phyloP scores from a whole-genome alignment of 1,284 basidiomycete species.

The Marasmius oreades region DNA sequence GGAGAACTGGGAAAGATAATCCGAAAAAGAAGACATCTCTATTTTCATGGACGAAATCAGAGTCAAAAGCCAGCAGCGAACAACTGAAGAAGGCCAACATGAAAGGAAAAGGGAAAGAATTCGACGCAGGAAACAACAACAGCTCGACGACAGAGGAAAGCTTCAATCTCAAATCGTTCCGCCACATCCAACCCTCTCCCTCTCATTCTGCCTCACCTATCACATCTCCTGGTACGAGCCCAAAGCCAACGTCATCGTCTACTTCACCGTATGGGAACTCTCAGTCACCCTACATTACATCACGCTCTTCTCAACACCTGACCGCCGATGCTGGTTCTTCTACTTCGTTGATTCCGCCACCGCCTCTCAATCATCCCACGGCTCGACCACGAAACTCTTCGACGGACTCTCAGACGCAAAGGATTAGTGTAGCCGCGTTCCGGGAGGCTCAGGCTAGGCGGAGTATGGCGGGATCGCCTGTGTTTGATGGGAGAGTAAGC shows the following conservation, averaged over 20 bases:
- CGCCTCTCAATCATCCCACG: constrained; percentile 16
- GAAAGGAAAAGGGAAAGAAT: constrained; percentile 33
- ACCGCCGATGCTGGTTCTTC: constrained; percentile 21
- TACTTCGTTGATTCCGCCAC: constrained; percentile 19
- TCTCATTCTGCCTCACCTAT: constrained; percentile 14
- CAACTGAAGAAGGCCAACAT: constrained; percentile 23
- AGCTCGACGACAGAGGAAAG: constrained; percentile 25
- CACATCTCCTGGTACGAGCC: constrained; percentile 3
- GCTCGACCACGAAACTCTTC: constrained; percentile 54
- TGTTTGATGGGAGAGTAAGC: constrained; percentile 34
- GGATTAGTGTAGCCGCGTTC: constrained; percentile 76
- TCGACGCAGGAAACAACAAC: constrained; percentile 22
- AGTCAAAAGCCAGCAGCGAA: constrained; percentile 15
- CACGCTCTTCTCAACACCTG: constrained; percentile 17
- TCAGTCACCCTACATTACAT: background rate
- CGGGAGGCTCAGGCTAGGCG: constrained; percentile 70
- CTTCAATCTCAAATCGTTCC: constrained; percentile 68
- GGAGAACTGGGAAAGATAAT: background rate
- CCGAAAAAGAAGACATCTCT: constrained; percentile 28
- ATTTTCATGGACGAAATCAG: constrained; percentile 36
- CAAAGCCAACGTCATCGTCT: constrained; percentile 20
- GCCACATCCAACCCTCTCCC: constrained; percentile 49
- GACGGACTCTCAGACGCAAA: constrained; percentile 55
- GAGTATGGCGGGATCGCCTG: constrained; percentile 59
- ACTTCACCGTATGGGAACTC: constrained; percentile 11